Base-by-base conservation (phyloP, 345 rosid species). In the Durio zibethinus region DNA sequence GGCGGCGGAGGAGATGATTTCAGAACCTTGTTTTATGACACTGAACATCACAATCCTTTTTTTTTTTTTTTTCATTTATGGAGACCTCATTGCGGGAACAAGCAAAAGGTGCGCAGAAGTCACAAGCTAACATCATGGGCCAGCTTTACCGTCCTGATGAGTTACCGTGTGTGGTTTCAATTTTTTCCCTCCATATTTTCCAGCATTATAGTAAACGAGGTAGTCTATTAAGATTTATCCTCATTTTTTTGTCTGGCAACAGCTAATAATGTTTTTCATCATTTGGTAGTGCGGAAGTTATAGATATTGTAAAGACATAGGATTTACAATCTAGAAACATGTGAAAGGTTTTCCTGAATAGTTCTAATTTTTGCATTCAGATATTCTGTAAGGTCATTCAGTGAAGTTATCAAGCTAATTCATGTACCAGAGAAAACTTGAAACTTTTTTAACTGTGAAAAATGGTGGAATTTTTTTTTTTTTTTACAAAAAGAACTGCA, bases 1-100 rank as follows among this genome's bases (percentile, higher is more conserved):
- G 98, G 98, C 53, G 63, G n/a, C 80, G 83, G 75, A 82, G 83
- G 73, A 75, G 84, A 83, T 77, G 77, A 87, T 25, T 45, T 65
- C 35, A 5, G 23, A 68, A 77, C 73, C 54, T 80, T 62, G 56
- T 59, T 53, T 43, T 2, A 11, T 29, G 48, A 74, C 40, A 81
- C 78, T 87, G 89, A 84, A 89, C 77, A 85, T 86, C 77, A 78
- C 81, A 47, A 79, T 76, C 61, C 79, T 78, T n/a, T n/a, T n/a
- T n/a, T 77, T 11, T 66, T 40, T 10, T 14, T 5, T 65, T 73
- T 76, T 62, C 60, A 25, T 23, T 69, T 48, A n/a, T 27, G 35
- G 15, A 29, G 72, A 52, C 42, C 56, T 31, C 69, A 48, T 65
- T 27, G 45, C 12, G 1, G 56, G 81, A 38, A 68, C 61, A 7